A percentile compares a stretch with the other conserved stretches of the same genome.
Evolutionary conservation across 257 asterid genomes (phyloP).

Genomic region (Datura wrightii): DNA sequence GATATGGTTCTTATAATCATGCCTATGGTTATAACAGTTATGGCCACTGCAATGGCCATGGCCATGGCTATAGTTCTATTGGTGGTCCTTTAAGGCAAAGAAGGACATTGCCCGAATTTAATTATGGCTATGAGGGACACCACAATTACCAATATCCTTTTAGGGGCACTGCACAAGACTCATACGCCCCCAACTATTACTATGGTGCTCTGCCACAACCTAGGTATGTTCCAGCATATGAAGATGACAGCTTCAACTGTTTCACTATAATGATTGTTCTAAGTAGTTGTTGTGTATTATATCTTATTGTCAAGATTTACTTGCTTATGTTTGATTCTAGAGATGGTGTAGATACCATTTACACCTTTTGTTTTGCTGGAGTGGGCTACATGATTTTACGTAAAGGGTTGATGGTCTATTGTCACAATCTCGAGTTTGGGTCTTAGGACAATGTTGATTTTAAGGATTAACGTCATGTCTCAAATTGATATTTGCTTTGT

Average conservation of each 20-base stretch:
- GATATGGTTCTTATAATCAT: neutral
- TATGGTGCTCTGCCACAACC: neutral
- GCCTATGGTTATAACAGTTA: conserved; percentile 7
- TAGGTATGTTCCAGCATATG: conserved; percentile 26
- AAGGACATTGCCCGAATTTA: conserved; percentile 34
- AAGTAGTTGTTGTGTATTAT: neutral
- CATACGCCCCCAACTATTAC: neutral
- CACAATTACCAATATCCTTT: conserved; percentile 29
- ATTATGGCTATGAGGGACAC: neutral
- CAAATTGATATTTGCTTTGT: neutral
- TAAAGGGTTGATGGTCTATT: neutral
- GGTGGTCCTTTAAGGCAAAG: conserved; percentile 34
- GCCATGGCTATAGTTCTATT: conserved; percentile 15
- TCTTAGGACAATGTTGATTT: neutral
- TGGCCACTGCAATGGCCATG: neutral
- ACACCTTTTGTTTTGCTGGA: neutral
- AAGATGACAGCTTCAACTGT: conserved; percentile 18
- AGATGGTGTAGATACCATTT: neutral
- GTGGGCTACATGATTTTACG: neutral
- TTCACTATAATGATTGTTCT: neutral
- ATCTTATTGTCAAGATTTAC: neutral
- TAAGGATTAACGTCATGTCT: neutral
- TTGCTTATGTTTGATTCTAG: neutral
- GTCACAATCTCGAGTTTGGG: no score
- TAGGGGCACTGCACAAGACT: neutral